A percentile compares a stretch with the other conserved stretches of the same genome.
Conservation (phyloP, 192 early-diverging fungal species). For the Jimgerdemannia lactiflua region DNA sequence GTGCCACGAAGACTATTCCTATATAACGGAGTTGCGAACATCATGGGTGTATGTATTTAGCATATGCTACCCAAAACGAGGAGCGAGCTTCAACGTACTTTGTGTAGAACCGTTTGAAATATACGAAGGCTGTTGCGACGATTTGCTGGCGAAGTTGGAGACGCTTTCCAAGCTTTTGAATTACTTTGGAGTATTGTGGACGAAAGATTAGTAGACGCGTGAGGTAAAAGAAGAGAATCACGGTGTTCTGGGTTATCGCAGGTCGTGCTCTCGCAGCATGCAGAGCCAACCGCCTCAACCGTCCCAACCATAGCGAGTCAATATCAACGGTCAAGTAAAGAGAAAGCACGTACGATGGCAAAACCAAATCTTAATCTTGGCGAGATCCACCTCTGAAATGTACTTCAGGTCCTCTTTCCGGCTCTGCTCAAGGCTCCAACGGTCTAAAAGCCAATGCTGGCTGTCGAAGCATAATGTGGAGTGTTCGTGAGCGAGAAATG, state of each 20-base stretch:
- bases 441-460: conserved; percentile 59
- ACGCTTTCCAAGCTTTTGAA: conserved; percentile 68
- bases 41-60: too few species aligned
- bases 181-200: conserved; percentile 50
- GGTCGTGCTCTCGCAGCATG: too few species aligned
- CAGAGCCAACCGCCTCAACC: too few species aligned
- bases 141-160: conserved; percentile 78
- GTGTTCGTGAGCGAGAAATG: neutral
- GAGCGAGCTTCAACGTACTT: conserved; percentile 50
- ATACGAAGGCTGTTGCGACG: conserved; percentile 79
- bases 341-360: conserved; percentile 44
- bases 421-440: conserved; percentile 42
- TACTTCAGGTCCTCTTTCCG: conserved; percentile 55
- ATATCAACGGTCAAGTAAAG: too few species aligned
- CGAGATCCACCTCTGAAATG: conserved; percentile 45
- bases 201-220: conserved; percentile 4
- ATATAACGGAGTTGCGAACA: neutral
- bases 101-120: conserved; percentile 89
- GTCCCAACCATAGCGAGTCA: too few species aligned
- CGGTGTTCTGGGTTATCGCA: neutral
- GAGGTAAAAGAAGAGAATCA: conserved; percentile 9
- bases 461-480: conserved; percentile 20
- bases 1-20: conserved; percentile 73
- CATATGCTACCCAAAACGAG: too few species aligned
- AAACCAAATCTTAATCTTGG: conserved; percentile 64